Base-by-base conservation (phyloP, 441 rosid genomes). In the Jatropha multifida region DNA sequence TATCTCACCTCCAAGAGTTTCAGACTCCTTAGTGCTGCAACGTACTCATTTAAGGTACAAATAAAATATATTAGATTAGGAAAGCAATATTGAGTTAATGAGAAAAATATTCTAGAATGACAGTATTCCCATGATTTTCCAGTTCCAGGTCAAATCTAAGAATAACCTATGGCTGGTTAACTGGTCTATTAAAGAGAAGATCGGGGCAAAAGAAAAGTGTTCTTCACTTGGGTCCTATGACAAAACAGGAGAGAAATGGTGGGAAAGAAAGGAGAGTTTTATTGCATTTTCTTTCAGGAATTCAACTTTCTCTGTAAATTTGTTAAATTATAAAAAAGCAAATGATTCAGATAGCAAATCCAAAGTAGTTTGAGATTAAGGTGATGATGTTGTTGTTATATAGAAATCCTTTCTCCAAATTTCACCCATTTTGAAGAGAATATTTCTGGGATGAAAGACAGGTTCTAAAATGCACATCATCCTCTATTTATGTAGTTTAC, bases 21-120 rank as follows among this genome's bases (percentile, higher is more conserved):
- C 79, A 14, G 74, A 76, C 23, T 59, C 79, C 74, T 73, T 66
- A 79, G 69, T 69, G 76, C 89, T 89, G 81, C 73, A 76, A 42
- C 54, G 59, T 17, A 65, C 73, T 71, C 76, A 81, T 78, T 67
- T 74, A 66, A 55, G 58, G 48, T 62, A 37, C 17, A 72, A 17
- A 42, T 41, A 17, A 69, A 41, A 20, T 23, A 0, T 23, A 23
- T 67, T 7, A 48, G 13, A 27, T 44, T 5, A 69, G 71, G 38
- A 27, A 74, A 77, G 68, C 5, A 13, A 7, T 15, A 9, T 41
- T 44, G 5, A 54, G 32, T 32, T 51, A 9, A 42, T 14, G 18
- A 56, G 12, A 20, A 23, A 23, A 46, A 58, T 27, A 20, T 55
- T 20, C 11, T 52, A 38, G 15, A 26, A 44, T 40, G 65, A n/a